Evolutionary conservation across 208 protist genomes (phyloP).

Genomic region (Leishmania tarentolae): DNA sequence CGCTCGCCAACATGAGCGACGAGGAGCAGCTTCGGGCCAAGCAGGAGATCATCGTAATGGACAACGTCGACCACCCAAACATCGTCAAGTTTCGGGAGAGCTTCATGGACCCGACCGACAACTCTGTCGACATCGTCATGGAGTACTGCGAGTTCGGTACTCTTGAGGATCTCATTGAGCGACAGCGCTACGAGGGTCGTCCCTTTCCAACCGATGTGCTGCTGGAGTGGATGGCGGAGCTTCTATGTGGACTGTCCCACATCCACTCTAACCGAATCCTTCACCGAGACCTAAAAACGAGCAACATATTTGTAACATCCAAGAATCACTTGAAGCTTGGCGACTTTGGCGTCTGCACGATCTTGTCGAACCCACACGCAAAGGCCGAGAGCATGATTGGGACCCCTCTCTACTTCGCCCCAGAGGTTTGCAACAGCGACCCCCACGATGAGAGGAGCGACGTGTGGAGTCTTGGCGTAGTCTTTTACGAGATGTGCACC

Average conservation of each 20-base stretch:
- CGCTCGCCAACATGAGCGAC: slow-evolving; percentile 66
- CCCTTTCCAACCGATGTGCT: slow-evolving; percentile 75
- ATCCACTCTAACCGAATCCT: slow-evolving; percentile 88
- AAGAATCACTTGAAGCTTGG: slow-evolving; percentile 93
- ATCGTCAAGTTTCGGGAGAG: slow-evolving; percentile 90
- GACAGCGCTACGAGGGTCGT: slow-evolving; percentile 59
- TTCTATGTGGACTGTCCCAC: slow-evolving; percentile 84
- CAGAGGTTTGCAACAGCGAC: slow-evolving; percentile 88
- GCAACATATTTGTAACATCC: slow-evolving; percentile 92
- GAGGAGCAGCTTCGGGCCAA: slow-evolving; percentile 69
- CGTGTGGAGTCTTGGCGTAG: slow-evolving; percentile 96
- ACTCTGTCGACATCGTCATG: slow-evolving; percentile 89
- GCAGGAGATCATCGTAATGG: slow-evolving; percentile 91
- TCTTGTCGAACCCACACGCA: slow-evolving; percentile 64
- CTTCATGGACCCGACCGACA: slow-evolving; percentile 56
- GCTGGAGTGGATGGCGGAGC: slow-evolving; percentile 90
- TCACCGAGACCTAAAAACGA: slow-evolving; percentile 93
- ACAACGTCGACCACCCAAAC: slow-evolving; percentile 87
- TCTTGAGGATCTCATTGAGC: slow-evolving; percentile 87
- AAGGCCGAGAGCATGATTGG: slow-evolving; percentile 84
- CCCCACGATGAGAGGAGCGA: slow-evolving; percentile 92
- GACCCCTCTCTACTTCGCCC: slow-evolving; percentile 93
- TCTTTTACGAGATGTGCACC: slow-evolving; percentile 95
- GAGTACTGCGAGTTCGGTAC: slow-evolving; percentile 88
- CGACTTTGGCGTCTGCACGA: slow-evolving; percentile 90